Percentiles rank a stretch among this genome's conserved stretches.
These are phyloP conservation scores for Starmerella stigmatis DNA, from an alignment of 805 yeast genomes.

Conservation along the genomic window DNA sequence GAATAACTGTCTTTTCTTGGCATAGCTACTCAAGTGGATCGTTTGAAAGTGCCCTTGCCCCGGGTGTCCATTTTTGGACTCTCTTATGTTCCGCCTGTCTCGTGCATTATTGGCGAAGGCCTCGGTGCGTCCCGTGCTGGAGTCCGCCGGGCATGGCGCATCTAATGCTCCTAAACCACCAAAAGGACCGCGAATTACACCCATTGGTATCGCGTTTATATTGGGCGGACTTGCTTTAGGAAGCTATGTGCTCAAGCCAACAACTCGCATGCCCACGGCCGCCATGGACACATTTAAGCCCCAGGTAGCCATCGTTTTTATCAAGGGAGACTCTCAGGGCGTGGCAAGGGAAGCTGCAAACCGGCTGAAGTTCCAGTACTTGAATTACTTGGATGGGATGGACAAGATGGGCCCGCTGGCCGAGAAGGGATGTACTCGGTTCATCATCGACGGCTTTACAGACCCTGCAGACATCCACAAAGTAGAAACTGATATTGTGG, in stretches of 20 bases:
- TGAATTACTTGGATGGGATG: conserved; percentile 9
- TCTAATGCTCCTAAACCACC: background rate
- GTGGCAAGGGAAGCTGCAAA: conserved; percentile 13
- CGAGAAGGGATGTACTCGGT: conserved; percentile 18
- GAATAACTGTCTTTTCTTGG: too few species aligned
- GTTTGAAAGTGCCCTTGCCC: too few species aligned
- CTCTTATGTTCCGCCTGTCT: conserved; percentile 9
- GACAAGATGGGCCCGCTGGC: conserved; percentile 16
- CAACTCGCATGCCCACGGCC: conserved; percentile 18
- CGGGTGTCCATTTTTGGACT: too few species aligned
- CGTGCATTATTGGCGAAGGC: conserved; percentile 2
- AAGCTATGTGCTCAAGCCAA: conserved; percentile 21
- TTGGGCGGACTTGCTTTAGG: conserved; percentile 23
- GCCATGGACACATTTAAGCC: conserved; percentile 24
- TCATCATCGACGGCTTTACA: conserved; percentile 21
- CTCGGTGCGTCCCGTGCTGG: conserved; percentile 11
- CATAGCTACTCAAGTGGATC: too few species aligned
- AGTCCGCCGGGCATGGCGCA: background rate
- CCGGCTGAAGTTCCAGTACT: conserved; percentile 14
- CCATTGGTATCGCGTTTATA: conserved; percentile 18
- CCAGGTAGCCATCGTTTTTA: conserved; percentile 22
- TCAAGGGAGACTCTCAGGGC: conserved; percentile 20
- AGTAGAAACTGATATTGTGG: conserved; percentile 19
- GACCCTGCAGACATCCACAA: background rate
- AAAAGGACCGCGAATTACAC: conserved; percentile 7